Evolutionary conservation across 2,329 filamentous ascomycete genomes (phyloP).

Genomic region (Phialophora verrucosa): DNA sequence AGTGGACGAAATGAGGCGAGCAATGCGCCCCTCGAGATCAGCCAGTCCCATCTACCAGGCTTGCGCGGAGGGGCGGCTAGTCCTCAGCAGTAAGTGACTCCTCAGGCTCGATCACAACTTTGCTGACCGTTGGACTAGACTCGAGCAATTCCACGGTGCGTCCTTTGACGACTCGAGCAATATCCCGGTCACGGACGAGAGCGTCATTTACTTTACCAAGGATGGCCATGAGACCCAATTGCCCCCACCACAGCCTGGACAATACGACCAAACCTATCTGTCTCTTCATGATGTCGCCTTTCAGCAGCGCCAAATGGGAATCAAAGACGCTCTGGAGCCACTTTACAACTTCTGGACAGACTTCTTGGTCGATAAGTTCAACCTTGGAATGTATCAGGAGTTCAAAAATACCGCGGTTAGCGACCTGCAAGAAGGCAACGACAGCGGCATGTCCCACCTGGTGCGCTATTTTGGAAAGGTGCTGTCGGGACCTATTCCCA

Average conservation of each 20-base stretch:
- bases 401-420: conserved; percentile 71
- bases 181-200: conserved; percentile 24
- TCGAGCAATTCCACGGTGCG: conserved; percentile 28
- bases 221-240: conserved; percentile 36
- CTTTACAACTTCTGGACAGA: conserved; percentile 78
- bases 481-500: conserved; percentile 57
- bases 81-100: conserved; percentile 36
- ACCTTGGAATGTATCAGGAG: conserved; percentile 75
- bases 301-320: conserved; percentile 45
- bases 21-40: conserved; percentile 6
- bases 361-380: conserved; percentile 75
- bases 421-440: conserved; percentile 61
- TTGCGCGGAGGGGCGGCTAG: conserved; percentile 37
- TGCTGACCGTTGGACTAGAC: conserved; percentile 27
- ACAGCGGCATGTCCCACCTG: conserved; percentile 65
- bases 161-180: conserved; percentile 32
- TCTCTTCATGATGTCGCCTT: conserved; percentile 34
- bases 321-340: conserved; percentile 49
- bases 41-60: conserved; percentile 27
- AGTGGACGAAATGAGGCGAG: conserved; percentile 14
- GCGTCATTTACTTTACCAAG: conserved; percentile 37
- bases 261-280: conserved; percentile 44
- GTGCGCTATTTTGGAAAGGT: conserved; percentile 69
- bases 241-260: conserved; percentile 38
- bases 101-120: not conserved